phyloP scores from a whole-genome alignment of 257 asterid genomes.

The Salvia hispanica region DNA sequence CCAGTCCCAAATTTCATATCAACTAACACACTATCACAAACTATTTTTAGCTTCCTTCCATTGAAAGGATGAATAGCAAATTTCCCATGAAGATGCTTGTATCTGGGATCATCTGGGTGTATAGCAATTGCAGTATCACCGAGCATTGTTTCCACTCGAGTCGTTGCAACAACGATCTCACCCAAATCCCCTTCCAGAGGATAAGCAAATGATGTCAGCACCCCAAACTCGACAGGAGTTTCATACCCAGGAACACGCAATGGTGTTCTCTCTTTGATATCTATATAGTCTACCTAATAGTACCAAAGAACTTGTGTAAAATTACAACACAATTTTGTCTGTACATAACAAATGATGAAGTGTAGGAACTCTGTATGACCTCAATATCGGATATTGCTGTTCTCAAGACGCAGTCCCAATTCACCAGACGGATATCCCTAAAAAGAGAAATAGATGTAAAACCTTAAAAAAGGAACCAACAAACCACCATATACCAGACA shows the following conservation, averaged over 20 bases:
- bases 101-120: constrained; percentile 86
- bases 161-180: constrained; percentile 95
- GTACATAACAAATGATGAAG: constrained; percentile 17
- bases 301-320: constrained; percentile 31
- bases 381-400: constrained; percentile 98
- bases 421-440: constrained; percentile 90
- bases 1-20: constrained; percentile 96
- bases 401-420: constrained; percentile 89
- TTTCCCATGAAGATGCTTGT: constrained; percentile 81
- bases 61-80: constrained; percentile 85
- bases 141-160: constrained; percentile 93
- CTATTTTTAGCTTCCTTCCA: constrained; percentile 84
- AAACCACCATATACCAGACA: constrained; percentile 14
- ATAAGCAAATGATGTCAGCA: constrained; percentile 93
- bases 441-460: constrained; percentile 26
- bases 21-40: constrained; percentile 82
- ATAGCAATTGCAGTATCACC: constrained; percentile 97
- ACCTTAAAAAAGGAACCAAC: constrained; percentile 17
- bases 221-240: constrained; percentile 86
- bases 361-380: constrained; percentile 44
- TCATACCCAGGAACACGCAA: constrained; percentile 74
- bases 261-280: constrained; percentile 72
- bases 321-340: constrained; percentile 7
- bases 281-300: constrained; percentile 76
- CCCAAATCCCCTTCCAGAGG: constrained; percentile 83